Conservation (phyloP, 1,284 basidiomycete species). For the Pseudozyma thailandica region DNA sequence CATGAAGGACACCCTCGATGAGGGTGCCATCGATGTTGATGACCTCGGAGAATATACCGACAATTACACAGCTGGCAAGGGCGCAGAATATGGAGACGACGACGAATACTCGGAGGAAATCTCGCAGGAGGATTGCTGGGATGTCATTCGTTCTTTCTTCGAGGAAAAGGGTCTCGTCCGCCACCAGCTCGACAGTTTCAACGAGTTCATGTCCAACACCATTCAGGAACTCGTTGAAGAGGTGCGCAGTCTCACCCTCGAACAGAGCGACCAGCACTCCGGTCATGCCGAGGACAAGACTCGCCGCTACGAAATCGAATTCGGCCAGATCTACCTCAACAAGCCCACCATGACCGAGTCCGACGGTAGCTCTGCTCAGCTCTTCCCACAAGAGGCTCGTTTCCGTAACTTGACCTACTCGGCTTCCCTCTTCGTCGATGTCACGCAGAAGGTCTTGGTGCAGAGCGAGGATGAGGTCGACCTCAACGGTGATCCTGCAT, state of each 20-base stretch:
- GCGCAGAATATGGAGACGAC: slow-evolving; percentile 41
- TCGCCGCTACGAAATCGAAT: slow-evolving; percentile 94
- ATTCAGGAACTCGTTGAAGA: slow-evolving; percentile 99
- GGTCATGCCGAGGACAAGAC: slow-evolving; percentile 72
- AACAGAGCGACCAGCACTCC: slow-evolving; percentile 95
- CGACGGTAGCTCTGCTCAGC: slow-evolving; percentile 89
- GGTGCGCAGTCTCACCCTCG: slow-evolving; percentile 89
- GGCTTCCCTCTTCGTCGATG: slow-evolving; percentile 94
- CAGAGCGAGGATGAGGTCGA: slow-evolving; percentile 81
- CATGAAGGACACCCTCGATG: slow-evolving; percentile 54
- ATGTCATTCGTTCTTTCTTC: slow-evolving; percentile 88
- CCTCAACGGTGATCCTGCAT: slow-evolving; percentile 77
- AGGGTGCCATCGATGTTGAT: slow-evolving; percentile 42
- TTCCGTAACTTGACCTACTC: slow-evolving; percentile 94
- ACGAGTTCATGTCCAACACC: slow-evolving; percentile 99
- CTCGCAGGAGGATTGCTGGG: slow-evolving; percentile 67
- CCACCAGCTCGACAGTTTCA: slow-evolving; percentile 97
- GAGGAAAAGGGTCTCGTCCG: slow-evolving; percentile 96
- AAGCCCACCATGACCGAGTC: slow-evolving; percentile 93
- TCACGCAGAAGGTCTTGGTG: slow-evolving; percentile 84
- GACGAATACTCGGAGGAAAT: slow-evolving; percentile 62
- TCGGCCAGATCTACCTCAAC: slow-evolving; percentile 96
- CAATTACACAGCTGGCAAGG: slow-evolving; percentile 34
- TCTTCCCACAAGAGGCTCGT: slow-evolving; percentile 98
- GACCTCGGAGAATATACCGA: slow-evolving; percentile 37